phyloP scores from a whole-genome alignment of 1,284 basidiomycete species.

The Porodaedalea pini region DNA sequence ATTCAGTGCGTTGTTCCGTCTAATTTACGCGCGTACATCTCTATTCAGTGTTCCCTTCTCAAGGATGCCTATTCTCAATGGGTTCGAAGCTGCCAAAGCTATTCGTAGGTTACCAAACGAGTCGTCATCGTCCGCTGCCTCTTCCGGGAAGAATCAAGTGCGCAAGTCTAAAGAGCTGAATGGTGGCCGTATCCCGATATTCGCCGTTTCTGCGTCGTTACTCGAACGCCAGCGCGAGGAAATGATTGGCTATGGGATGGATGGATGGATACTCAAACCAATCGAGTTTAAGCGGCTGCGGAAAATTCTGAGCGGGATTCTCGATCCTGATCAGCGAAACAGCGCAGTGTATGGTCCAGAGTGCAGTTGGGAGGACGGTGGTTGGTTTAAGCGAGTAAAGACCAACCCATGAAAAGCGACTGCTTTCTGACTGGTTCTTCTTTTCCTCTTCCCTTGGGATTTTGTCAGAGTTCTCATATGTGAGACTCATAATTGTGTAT shows the following conservation, averaged over 20 bases:
- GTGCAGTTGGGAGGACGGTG: conserved; percentile 68
- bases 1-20: conserved; percentile 56
- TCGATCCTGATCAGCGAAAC: conserved; percentile 48
- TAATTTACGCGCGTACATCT: neutral
- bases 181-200: conserved; percentile 68
- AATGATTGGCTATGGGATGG: conserved; percentile 61
- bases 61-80: conserved; percentile 83
- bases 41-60: conserved; percentile 1
- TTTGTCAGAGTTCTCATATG: neutral
- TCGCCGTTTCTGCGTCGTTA: conserved; percentile 81
- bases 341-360: conserved; percentile 58
- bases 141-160: conserved; percentile 18
- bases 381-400: conserved; percentile 40
- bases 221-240: conserved; percentile 59
- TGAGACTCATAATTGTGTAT: neutral
- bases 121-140: conserved; percentile 17
- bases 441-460: neutral
- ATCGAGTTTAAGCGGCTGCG: conserved; percentile 74
- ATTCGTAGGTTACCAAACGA: conserved; percentile 61
- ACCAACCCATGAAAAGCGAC: neutral
- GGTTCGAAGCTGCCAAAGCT: conserved; percentile 65
- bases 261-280: conserved; percentile 87
- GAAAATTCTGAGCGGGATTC: conserved; percentile 58
- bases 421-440: neutral
- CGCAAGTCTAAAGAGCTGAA: conserved; percentile 53